A percentile compares a stretch with the other conserved stretches of the same genome.
Conservation (phyloP, 1,139 yeast genomes). For the Candida glucosophila region DNA sequence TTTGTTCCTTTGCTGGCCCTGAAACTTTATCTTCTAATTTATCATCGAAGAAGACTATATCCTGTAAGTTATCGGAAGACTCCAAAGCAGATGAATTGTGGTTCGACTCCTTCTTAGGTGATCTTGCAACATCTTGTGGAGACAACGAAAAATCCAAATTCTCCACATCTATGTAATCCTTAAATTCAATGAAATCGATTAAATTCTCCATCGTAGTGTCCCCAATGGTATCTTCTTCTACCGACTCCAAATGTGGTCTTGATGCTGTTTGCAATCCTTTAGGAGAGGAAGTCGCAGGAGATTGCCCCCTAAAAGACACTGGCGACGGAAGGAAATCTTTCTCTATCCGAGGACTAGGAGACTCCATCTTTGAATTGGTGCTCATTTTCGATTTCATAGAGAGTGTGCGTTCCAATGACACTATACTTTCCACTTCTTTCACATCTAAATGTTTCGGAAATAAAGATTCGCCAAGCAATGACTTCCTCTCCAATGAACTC, state of each 20-base stretch:
- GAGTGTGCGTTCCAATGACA: constrained; percentile 61
- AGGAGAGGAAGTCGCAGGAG: constrained; percentile 10
- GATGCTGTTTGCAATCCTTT: constrained; percentile 24
- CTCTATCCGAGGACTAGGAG: too few species aligned
- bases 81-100: too few species aligned
- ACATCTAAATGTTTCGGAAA: constrained; percentile 63
- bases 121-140: constrained; percentile 6
- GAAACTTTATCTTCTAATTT: neutral
- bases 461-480: constrained; percentile 51
- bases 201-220: neutral
- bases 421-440: constrained; percentile 67
- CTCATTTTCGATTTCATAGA: constrained; percentile 44
- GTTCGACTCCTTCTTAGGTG: constrained; percentile 1
- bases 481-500: too few species aligned
- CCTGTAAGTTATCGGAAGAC: too few species aligned
- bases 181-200: constrained; percentile 42
- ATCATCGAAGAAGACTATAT: too few species aligned
- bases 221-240: neutral
- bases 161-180: constrained; percentile 58
- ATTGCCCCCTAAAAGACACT: constrained; percentile 20
- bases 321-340: too few species aligned
- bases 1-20: too few species aligned
- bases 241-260: neutral
- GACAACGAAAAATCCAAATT: constrained; percentile 23
- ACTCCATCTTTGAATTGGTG: constrained; percentile 33